Base-by-base conservation (phyloP, 2,329 filamentous ascomycete genomes). In the Metarhizium humberi region DNA sequence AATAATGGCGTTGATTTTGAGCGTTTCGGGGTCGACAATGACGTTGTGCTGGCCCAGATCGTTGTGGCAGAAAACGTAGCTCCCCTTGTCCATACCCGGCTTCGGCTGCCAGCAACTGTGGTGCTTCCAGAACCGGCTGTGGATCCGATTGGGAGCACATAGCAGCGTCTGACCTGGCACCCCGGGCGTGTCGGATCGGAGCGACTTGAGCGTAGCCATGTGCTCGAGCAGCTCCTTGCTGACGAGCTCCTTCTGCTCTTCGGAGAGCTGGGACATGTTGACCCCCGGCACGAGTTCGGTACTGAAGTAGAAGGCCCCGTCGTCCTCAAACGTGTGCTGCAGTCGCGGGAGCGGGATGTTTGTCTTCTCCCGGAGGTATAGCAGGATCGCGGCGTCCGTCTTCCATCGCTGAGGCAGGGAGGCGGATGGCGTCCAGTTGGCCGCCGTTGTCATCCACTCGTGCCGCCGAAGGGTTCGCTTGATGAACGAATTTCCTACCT, bases 1-100 rank as follows among this genome's bases (percentile, higher is more conserved):
- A 18, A 73, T 60, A 34, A 71, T 67, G 13, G 67, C 67, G 2
- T 55, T 58, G 20, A 71, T 66, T 45, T 66, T 63, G 49, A 69
- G 55, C 11, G 64, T 66, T 1, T 60, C 50, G 2, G 53, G 55
- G 20, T 60, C 53, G 4, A 56, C 58, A 10, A 58, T 55, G 6
- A 60, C 34, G 16, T 60, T 60, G 6, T 58, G 53, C 45, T 58
- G 57, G 16, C 38, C 55, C 6, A 60, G 51, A 29, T 55, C 53
- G 32, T 58, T 57, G 18, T 55, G 58, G 45, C 57, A 60, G n/a
- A 60, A 58, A 5, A 60, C 59, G 42, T 52, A 62, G 14, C 59
- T 55, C 43, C 43, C 46, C 43, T 48, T 54, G 18, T 42, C 34
- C 14, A 48, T 11, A 40, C 34, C 34, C 25, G 51, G 14, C 4